Evolutionary conservation across 2,329 filamentous ascomycete species (phyloP).

Genomic region (Eutypella sp.): DNA sequence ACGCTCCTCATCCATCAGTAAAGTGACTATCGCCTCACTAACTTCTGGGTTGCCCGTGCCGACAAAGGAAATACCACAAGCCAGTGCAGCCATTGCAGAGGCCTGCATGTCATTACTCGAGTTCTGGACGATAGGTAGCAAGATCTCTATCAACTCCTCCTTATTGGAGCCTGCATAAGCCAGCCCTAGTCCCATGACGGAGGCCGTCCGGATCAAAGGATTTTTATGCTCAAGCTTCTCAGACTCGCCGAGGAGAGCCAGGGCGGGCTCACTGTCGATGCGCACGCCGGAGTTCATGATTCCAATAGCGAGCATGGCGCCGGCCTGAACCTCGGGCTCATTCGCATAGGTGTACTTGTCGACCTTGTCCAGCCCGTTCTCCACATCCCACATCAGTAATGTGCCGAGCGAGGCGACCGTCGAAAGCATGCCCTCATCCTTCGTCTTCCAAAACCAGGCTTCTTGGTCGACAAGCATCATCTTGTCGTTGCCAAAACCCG

Average conservation of each 20-base stretch:
- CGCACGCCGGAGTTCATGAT: conserved; percentile 93
- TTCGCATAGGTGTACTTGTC: conserved; percentile 86
- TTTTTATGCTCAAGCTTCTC: conserved; percentile 77
- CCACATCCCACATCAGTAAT: conserved; percentile 88
- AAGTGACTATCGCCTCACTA: conserved; percentile 86
- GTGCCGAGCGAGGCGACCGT: conserved; percentile 92
- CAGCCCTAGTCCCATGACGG: conserved; percentile 93
- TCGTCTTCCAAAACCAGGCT: conserved; percentile 98
- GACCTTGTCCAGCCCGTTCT: conserved; percentile 86
- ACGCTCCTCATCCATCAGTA: conserved; percentile 88
- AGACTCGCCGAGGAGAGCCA: conserved; percentile 77
- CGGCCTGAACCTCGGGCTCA: conserved; percentile 81
- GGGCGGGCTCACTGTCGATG: conserved; percentile 81
- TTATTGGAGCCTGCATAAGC: conserved; percentile 94
- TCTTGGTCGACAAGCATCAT: conserved; percentile 90
- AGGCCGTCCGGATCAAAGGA: conserved; percentile 70
- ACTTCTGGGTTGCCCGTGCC: conserved; percentile 89
- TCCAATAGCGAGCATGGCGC: conserved; percentile 86
- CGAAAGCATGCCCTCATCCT: conserved; percentile 95
- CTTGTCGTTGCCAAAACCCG: conserved; percentile 92
- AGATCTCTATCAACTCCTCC: conserved; percentile 76
- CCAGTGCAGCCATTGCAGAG: conserved; percentile 90
- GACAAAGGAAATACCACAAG: conserved; percentile 86
- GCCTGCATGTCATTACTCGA: conserved; percentile 87
- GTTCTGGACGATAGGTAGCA: conserved; percentile 84